phyloP scores from a whole-genome alignment of 164 flowering plant genomes.

The Vitis amurensis region DNA sequence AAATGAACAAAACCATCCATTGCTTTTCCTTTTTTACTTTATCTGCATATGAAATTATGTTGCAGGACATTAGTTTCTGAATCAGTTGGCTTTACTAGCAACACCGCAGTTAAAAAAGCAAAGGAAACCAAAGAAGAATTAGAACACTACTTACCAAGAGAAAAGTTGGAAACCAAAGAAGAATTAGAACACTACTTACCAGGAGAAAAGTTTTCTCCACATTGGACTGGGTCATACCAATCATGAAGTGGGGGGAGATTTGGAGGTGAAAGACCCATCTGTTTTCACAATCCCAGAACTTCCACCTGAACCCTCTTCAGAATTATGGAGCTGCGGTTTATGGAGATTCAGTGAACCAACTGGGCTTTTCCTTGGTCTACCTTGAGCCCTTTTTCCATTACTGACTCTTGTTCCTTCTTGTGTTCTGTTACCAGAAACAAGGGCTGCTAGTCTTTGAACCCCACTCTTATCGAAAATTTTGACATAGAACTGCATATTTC shows the following conservation, averaged over 20 bases:
- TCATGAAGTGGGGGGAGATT: background rate
- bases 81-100: too few species aligned
- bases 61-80: too few species aligned
- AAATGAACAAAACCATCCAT: too few species aligned
- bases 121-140: too few species aligned
- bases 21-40: too few species aligned
- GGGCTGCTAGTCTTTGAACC: background rate
- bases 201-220: background rate
- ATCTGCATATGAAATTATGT: too few species aligned
- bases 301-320: background rate
- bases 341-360: too few species aligned
- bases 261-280: background rate
- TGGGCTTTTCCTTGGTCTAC: background rate
- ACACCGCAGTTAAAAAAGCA: too few species aligned
- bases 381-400: background rate
- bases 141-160: background rate
- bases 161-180: too few species aligned
- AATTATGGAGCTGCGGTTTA: too few species aligned
- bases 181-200: too few species aligned
- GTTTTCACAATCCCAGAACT: background rate
- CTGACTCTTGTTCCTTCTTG: background rate
- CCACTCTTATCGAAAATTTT: slow-evolving; percentile 15
- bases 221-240: background rate
- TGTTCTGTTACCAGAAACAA: background rate
- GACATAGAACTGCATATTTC: slow-evolving; percentile 19